Evolutionary conservation across 176 grass and related monocot species (phyloP).

Genomic region (Themeda triandra): DNA sequence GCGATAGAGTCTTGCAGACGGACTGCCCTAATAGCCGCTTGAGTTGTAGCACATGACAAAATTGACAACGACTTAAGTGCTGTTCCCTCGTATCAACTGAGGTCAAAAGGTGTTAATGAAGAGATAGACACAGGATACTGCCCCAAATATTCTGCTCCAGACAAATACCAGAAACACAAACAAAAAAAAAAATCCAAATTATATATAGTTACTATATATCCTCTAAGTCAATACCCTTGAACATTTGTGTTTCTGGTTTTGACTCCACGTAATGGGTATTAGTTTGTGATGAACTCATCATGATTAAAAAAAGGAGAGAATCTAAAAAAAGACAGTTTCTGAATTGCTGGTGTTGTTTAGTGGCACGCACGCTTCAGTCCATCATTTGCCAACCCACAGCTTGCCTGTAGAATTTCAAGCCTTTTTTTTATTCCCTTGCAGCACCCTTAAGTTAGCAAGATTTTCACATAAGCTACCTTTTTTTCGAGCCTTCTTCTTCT

Average conservation of each 20-base stretch:
- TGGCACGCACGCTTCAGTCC: conserved; percentile 43
- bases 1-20: too few relatives aligned
- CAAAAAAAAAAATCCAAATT: neutral
- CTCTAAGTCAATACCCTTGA: neutral
- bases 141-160: conserved; percentile 19
- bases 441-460: neutral
- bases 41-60: neutral
- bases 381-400: conserved; percentile 30
- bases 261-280: neutral
- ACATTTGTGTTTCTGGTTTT: neutral
- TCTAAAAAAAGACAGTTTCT: neutral
- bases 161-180: neutral
- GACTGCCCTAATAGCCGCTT: neutral
- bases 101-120: conserved; percentile 31
- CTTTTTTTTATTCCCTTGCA: neutral
- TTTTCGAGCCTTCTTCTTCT: neutral
- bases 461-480: neutral
- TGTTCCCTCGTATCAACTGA: neutral
- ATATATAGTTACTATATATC: neutral
- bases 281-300: neutral
- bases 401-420: conserved; percentile 10
- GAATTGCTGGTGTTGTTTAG: conserved; percentile 4
- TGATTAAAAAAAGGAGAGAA: neutral
- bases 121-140: conserved; percentile 16
- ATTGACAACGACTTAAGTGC: neutral